phyloP scores from a whole-genome alignment of 2,329 filamentous ascomycete genomes.

The Herpomyces periplanetae region DNA sequence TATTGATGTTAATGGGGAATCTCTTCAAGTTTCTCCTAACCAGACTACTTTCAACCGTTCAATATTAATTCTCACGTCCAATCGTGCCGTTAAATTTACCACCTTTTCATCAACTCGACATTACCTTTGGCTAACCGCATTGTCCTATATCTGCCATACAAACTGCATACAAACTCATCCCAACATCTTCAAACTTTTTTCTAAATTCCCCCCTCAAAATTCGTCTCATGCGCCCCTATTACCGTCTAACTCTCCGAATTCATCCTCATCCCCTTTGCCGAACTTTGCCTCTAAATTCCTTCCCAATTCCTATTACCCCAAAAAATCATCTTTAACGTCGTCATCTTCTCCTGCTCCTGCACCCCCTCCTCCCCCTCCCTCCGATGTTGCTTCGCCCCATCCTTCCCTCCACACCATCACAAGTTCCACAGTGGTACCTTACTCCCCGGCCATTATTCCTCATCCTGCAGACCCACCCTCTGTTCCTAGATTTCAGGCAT shows the following conservation, averaged over 20 bases:
- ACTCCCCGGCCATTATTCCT: neutral
- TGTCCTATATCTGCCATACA: conserved; percentile 48
- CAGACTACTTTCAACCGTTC: conserved; percentile 43
- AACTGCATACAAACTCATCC: conserved; percentile 32
- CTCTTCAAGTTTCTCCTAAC: conserved; percentile 19
- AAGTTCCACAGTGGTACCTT: neutral
- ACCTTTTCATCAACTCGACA: conserved; percentile 45
- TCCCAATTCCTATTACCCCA: conserved; percentile 4
- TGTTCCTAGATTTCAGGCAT: no score
- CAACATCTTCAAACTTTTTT: conserved; percentile 20
- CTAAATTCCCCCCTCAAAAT: conserved; percentile 32
- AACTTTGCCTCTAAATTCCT: conserved; percentile 7
- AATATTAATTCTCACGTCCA: conserved; percentile 69
- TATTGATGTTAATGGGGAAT: conserved; percentile 79
- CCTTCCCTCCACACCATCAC: conserved; percentile 1
- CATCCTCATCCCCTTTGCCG: conserved; percentile 8
- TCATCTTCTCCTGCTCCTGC: conserved; percentile 3
- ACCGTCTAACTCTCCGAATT: conserved; percentile 15
- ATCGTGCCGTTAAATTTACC: conserved; percentile 79
- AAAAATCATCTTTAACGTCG: conserved; percentile 6
- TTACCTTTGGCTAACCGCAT: conserved; percentile 66
- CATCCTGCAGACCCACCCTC: no score
- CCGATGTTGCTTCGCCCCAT: conserved; percentile 4
- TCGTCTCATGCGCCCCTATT: conserved; percentile 48
- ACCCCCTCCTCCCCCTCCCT: conserved; percentile 4